These are phyloP conservation scores for Malus hybrid DNA, from an alignment of 331 rosid species.

Conservation along the genomic window DNA sequence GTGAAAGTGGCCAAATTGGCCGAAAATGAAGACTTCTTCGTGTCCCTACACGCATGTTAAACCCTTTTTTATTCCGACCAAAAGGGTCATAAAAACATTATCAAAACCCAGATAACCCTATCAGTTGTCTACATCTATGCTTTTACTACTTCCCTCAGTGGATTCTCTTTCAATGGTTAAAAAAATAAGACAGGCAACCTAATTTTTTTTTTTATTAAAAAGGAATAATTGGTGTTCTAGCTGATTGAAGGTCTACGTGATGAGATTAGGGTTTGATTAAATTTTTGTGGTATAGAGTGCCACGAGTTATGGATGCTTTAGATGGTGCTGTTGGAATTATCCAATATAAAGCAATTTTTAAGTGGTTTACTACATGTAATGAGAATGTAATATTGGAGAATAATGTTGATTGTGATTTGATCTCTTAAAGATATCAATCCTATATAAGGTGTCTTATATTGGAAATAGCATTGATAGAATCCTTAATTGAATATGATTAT, in stretches of 20 bases:
- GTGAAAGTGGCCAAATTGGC: conserved; percentile 35
- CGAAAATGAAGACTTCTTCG: not conserved
- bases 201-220: not conserved
- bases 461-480: too few species aligned
- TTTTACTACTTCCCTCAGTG: conserved; percentile 3
- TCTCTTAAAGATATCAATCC: too few species aligned
- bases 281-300: too few species aligned
- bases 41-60: not conserved
- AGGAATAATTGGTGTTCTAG: not conserved
- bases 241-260: too few species aligned
- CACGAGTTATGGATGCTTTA: too few species aligned
- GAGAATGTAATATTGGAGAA: too few species aligned
- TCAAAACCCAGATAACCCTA: not conserved
- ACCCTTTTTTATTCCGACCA: not conserved
- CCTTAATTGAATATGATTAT: too few species aligned
- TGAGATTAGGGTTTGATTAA: too few species aligned
- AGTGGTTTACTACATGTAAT: too few species aligned
- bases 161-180: not conserved
- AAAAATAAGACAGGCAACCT: not conserved
- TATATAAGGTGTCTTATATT: too few species aligned
- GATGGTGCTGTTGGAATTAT: not conserved
- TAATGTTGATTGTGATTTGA: too few species aligned
- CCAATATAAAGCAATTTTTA: too few species aligned
- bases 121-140: conserved; percentile 5
- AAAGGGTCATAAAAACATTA: conserved; percentile 3